Evolutionary conservation across 495 filamentous ascomycete species (phyloP).

Genomic region (Apodospora peruviana): DNA sequence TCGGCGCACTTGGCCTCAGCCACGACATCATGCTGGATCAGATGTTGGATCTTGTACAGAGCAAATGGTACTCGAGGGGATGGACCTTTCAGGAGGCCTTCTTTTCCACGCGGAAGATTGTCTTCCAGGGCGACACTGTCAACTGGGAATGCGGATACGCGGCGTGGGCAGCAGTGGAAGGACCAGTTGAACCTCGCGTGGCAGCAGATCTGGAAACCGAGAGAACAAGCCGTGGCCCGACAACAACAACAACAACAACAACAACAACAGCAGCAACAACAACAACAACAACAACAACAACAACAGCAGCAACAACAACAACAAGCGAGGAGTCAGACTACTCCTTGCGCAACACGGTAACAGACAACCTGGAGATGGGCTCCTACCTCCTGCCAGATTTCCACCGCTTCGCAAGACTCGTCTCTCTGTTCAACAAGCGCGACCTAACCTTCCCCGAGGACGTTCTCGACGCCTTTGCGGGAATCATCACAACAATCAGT

Average conservation of each 20-base stretch:
- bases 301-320: too few species aligned
- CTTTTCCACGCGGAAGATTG: neutral
- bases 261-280: too few species aligned
- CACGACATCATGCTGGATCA: neutral
- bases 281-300: too few species aligned
- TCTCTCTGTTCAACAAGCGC: neutral
- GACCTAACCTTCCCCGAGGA: neutral
- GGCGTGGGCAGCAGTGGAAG: neutral
- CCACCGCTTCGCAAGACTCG: neutral
- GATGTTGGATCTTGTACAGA: neutral
- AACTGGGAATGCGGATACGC: neutral
- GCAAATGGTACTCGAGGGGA: neutral
- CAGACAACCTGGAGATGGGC: neutral
- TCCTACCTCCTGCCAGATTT: neutral
- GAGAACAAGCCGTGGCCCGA: too few species aligned
- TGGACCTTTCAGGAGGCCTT: neutral
- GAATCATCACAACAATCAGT: neutral
- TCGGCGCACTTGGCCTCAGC: too few species aligned
- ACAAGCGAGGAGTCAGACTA: too few species aligned
- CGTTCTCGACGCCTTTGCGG: neutral
- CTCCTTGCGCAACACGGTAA: neutral
- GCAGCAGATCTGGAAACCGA: too few species aligned
- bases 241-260: too few species aligned
- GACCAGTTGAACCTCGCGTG: too few species aligned
- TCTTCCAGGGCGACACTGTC: neutral